These are phyloP conservation scores for Aphanomyces astaci DNA, from an alignment of 352 stramenopile species.

Conservation along the genomic window DNA sequence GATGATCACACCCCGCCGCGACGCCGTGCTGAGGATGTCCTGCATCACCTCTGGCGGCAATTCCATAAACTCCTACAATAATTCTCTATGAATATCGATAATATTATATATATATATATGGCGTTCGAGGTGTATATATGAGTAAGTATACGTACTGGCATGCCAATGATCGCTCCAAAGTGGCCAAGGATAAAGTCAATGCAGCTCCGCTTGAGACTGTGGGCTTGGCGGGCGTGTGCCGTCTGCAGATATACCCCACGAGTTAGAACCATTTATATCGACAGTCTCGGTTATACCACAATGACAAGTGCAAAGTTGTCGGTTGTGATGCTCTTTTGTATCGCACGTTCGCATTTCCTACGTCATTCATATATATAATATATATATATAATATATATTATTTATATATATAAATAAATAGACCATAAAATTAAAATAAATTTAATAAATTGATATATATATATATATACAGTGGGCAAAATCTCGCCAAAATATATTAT, in stretches of 20 bases:
- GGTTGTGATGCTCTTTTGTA: conserved; percentile 58
- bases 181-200: conserved; percentile 75
- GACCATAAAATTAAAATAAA: no score
- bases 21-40: conserved; percentile 60
- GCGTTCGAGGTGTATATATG: no score
- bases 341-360: conserved; percentile 64
- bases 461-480: no score
- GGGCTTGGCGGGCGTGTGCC: conserved; percentile 58
- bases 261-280: background rate
- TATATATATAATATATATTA: no score
- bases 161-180: conserved; percentile 66
- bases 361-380: no score
- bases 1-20: conserved; percentile 56
- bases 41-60: conserved; percentile 57
- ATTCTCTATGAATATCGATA: no score
- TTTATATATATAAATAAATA: no score
- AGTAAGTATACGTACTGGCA: conserved; percentile 48
- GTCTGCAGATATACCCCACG: conserved; percentile 40
- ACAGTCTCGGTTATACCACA: conserved; percentile 28
- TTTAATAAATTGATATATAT: no score
- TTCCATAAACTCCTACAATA: conserved; percentile 43
- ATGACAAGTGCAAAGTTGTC: conserved; percentile 71
- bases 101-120: no score
- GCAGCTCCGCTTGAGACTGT: conserved; percentile 71
- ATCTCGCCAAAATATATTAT: no score